Base-by-base conservation (phyloP, 495 filamentous ascomycete genomes). In the Friedmanniomyces endolithicus region DNA sequence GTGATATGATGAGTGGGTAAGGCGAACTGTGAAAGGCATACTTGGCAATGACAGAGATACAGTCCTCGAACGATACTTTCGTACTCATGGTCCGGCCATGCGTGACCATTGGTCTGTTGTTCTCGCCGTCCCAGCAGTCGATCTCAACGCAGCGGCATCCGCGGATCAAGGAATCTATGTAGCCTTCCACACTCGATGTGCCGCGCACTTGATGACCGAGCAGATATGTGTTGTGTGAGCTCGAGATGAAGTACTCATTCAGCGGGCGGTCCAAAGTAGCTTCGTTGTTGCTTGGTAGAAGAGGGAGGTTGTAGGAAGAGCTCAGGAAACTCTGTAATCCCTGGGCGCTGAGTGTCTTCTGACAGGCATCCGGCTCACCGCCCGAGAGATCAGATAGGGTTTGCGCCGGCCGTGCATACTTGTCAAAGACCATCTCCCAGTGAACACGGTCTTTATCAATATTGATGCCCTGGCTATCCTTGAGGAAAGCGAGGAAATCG, bases 181-280 rank as follows among this genome's bases (percentile, higher is more conserved):
- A 98, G 24, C 86, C 87, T 66, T 98, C 92, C 11, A 89, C 83
- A 60, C 88, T 96, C 19, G 92, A 95, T 35, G 84, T 79, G 23
- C 88, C 89, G 27, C 80, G 83, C 11, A 97, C 83, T 67, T 98
- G 92, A 22, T 88, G 82, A 17, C 92, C 92, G 23, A 92, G 71
- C 11, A 98, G 81, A 64, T 98, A 98, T 11, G 92, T 97, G 68
- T 98, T 98, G 74, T 98, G 92, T 17, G 90, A 96, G 73, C 89
- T 95, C 3, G 90, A 96, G 57, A 97, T 92, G 77, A 89, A 96
- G 65, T 98, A 98, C 63, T 98, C 92, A 66, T 95, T 95, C 64
- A 98, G 70, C 0, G 92, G 92, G 27, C 86, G 81, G 60, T 92
- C 80, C 46, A 95, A 81, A 17, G 72, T 70, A 50, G 78, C 74